A percentile compares a stretch with the other conserved stretches of the same genome.
Conservation (phyloP, 1,139 yeast species). For the Taiozyma sp. region DNA sequence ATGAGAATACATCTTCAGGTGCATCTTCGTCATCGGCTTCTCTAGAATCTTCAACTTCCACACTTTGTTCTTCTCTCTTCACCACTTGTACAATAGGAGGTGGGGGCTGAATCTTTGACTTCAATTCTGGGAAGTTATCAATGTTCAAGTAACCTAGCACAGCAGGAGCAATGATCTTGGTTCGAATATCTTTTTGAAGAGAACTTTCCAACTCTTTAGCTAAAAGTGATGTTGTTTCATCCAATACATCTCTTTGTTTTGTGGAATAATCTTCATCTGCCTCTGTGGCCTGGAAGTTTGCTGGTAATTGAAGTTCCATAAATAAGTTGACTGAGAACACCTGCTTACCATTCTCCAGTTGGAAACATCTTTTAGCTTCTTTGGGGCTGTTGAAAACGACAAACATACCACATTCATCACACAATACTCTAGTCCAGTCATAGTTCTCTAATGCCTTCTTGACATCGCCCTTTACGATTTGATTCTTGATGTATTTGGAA, state of each 20-base stretch:
- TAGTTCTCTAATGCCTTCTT: conserved; percentile 47
- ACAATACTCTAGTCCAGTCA: conserved; percentile 60
- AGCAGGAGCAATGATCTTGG: conserved; percentile 68
- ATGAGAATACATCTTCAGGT: conserved; percentile 15
- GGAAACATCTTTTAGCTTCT: conserved; percentile 66
- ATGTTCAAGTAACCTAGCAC: conserved; percentile 60
- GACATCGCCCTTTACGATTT: conserved; percentile 49
- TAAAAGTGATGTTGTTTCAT: conserved; percentile 57
- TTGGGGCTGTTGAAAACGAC: conserved; percentile 59
- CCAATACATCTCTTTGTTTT: conserved; percentile 28
- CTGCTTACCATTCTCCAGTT: conserved; percentile 58
- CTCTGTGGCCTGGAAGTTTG: conserved; percentile 2
- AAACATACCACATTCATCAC: conserved; percentile 64
- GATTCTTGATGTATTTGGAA: conserved; percentile 49
- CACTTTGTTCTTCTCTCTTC: conserved; percentile 11
- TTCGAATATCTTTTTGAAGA: conserved; percentile 69
- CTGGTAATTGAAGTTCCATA: conserved; percentile 9
- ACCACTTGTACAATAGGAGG: neutral
- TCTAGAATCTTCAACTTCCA: conserved; percentile 10
- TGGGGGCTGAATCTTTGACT: conserved; percentile 33
- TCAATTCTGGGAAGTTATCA: conserved; percentile 50
- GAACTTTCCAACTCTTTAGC: conserved; percentile 61
- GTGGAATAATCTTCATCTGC: conserved; percentile 6
- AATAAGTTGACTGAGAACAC: conserved; percentile 38
- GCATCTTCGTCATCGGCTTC: neutral